Conservation (phyloP, 345 rosid genomes). For the sweet orange (Citrus sinensis) region DVS_A1.0 CM039168.1:26665001-26665500, state of each 20-base stretch:
- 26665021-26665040: conserved; percentile 90
- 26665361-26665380: conserved; percentile 75
- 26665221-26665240: conserved; percentile 32
- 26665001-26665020: conserved; percentile 85
- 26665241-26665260: conserved; percentile 60
- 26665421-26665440: conserved; percentile 79
- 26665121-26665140: conserved; percentile 55
- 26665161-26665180: conserved; percentile 48
- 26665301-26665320: conserved; percentile 77
- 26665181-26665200: conserved; percentile 49
- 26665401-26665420: conserved; percentile 60
- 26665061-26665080: conserved; percentile 48
- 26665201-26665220: conserved; percentile 41
- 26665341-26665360: conserved; percentile 61
- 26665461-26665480: conserved; percentile 74
- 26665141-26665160: conserved; percentile 44
- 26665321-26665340: conserved; percentile 74
- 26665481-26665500: conserved; percentile 71
- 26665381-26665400: conserved; percentile 59
- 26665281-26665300: conserved; percentile 59
- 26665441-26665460: conserved; percentile 51
- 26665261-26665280: conserved; percentile 62
- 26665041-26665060: conserved; percentile 71
- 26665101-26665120: conserved; percentile 56
- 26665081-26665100: conserved; percentile 65